phyloP scores from a whole-genome alignment of 345 rosid species.

The Hypericum androsaemum region DNA sequence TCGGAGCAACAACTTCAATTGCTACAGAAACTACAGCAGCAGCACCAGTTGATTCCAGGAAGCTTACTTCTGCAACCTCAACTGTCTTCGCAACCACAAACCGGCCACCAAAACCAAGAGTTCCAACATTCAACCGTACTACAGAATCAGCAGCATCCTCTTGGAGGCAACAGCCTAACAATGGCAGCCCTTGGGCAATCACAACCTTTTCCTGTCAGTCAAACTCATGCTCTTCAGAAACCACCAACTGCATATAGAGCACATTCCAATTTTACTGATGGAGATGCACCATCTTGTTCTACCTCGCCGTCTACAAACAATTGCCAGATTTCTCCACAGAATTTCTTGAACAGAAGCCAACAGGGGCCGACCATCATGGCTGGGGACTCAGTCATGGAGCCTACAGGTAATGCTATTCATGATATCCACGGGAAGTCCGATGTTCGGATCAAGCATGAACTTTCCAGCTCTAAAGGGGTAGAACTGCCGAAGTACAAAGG shows the following conservation, averaged over 20 bases:
- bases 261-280: conserved; percentile 65
- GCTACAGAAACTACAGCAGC: conserved; percentile 32
- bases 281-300: conserved; percentile 92
- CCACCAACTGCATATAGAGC: conserved; percentile 39
- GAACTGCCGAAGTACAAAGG: conserved; percentile 59
- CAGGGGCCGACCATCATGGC: conserved; percentile 41
- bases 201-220: conserved; percentile 49
- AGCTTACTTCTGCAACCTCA: conserved; percentile 63
- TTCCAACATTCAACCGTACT: conserved; percentile 39
- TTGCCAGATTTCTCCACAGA: conserved; percentile 60
- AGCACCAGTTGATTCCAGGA: conserved; percentile 45
- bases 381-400: conserved; percentile 47
- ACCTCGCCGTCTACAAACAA: conserved; percentile 92
- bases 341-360: conserved; percentile 60
- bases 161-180: conserved; percentile 47
- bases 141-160: conserved; percentile 53
- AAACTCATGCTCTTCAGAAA: conserved; percentile 45
- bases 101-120: conserved; percentile 43
- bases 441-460: conserved; percentile 42
- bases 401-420: conserved; percentile 46
- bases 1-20: conserved; percentile 72
- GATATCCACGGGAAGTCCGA: conserved; percentile 69
- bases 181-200: conserved; percentile 44
- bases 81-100: conserved; percentile 47
- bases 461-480: conserved; percentile 40